Percentiles rank a stretch among this genome's conserved stretches.
Conservation (phyloP, 192 early-diverging fungal genomes). For the Gamsiella multidivaricata region DNA sequence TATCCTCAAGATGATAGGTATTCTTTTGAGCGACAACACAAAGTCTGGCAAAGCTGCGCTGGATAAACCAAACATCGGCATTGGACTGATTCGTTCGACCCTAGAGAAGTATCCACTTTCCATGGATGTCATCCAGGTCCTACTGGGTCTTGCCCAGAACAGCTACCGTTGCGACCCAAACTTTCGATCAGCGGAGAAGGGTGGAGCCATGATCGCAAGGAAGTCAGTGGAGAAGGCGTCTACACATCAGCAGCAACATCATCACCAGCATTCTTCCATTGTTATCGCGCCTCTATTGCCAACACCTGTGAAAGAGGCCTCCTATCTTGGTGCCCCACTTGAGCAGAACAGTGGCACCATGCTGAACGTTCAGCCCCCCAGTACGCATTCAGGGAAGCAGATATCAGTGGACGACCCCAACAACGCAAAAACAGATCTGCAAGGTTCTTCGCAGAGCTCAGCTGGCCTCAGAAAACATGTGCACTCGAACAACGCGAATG, state of each 20-base stretch:
- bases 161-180: constrained; percentile 51
- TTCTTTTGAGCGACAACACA: constrained; percentile 53
- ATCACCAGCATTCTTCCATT: not conserved
- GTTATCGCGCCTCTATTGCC: constrained; percentile 2
- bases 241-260: no score
- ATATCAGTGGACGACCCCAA: not conserved
- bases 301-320: not conserved
- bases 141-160: constrained; percentile 52
- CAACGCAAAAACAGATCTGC: not conserved
- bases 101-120: constrained; percentile 51
- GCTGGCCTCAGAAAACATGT: constrained; percentile 17
- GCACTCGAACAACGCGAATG: constrained; percentile 12
- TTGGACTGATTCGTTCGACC: constrained; percentile 36
- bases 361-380: not conserved
- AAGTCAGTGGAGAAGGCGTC: constrained; percentile 15
- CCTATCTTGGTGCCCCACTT: not conserved
- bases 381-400: not conserved
- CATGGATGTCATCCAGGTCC: constrained; percentile 55
- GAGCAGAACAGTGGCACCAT: not conserved
- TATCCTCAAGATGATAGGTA: constrained; percentile 57
- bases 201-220: not conserved
- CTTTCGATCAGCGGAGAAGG: constrained; percentile 35
- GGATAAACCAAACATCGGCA: constrained; percentile 50
- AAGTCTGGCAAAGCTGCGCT: constrained; percentile 51
- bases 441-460: not conserved